Evolutionary conservation across 2,329 filamentous ascomycete species (phyloP).

Genomic region (Trichophyton benhamiae): DNA sequence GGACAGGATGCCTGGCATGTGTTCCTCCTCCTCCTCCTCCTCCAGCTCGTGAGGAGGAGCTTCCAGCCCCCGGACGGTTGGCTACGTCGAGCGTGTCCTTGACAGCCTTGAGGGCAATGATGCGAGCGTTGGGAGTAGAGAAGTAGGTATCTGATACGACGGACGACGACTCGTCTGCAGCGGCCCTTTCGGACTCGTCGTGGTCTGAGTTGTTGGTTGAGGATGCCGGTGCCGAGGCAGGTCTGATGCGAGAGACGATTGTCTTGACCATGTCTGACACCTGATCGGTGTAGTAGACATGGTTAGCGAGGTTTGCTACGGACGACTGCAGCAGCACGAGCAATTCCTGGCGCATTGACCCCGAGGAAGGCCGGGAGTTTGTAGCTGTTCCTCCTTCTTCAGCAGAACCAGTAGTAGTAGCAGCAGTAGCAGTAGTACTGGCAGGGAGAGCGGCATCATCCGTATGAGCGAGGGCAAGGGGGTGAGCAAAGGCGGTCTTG

Average conservation of each 20-base stretch:
- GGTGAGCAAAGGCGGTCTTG: not conserved
- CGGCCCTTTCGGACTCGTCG: not conserved
- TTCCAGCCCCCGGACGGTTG: slow-evolving; percentile 44
- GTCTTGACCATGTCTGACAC: slow-evolving; percentile 86
- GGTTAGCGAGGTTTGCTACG: slow-evolving; percentile 82
- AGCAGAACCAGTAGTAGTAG: not conserved
- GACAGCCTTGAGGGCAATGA: slow-evolving; percentile 61
- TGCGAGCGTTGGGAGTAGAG: slow-evolving; percentile 49
- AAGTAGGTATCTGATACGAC: slow-evolving; percentile 47
- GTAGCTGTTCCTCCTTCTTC: too few species aligned
- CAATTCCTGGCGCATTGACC: slow-evolving; percentile 43
- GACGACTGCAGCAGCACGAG: slow-evolving; percentile 62
- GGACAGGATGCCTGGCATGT: slow-evolving; percentile 61
- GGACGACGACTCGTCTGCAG: slow-evolving; percentile 27
- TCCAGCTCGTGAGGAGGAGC: not conserved
- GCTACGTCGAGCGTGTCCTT: slow-evolving; percentile 73
- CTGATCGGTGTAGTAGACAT: slow-evolving; percentile 94
- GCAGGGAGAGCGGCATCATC: not conserved
- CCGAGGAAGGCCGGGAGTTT: not conserved
- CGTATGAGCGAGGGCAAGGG: not conserved
- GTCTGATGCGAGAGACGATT: slow-evolving; percentile 66
- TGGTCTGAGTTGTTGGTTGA: slow-evolving; percentile 17
- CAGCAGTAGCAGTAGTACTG: not conserved
- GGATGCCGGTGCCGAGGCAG: slow-evolving; percentile 29
- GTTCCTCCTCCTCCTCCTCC: slow-evolving; percentile 43